Conservation (phyloP, 805 yeast genomes). For the Clavispora phyllophila region DNA sequence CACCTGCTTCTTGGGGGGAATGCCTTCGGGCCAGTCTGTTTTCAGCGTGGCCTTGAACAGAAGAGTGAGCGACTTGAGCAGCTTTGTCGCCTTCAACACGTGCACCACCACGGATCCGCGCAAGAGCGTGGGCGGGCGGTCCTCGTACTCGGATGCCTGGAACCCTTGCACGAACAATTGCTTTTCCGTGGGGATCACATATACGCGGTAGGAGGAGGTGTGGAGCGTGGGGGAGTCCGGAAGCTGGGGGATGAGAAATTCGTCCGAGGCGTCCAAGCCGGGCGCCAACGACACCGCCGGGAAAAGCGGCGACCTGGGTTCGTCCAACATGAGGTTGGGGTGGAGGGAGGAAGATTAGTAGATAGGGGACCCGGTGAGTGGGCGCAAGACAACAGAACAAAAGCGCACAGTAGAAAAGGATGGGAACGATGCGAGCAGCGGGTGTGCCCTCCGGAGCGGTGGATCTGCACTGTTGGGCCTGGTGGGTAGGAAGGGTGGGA, state of each 20-base stretch:
- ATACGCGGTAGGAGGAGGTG: slow-evolving; percentile 64
- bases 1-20: slow-evolving; percentile 78
- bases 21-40: slow-evolving; percentile 98
- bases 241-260: slow-evolving; percentile 37
- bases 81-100: slow-evolving; percentile 62
- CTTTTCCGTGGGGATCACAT: slow-evolving; percentile 73
- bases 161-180: slow-evolving; percentile 80
- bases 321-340: neutral
- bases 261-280: slow-evolving; percentile 2
- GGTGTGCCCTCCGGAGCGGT: too few relatives aligned
- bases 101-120: slow-evolving; percentile 75
- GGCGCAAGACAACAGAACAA: too few relatives aligned
- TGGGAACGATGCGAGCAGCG: too few relatives aligned
- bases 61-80: slow-evolving; percentile 55
- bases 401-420: too few relatives aligned
- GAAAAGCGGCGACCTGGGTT: slow-evolving; percentile 19
- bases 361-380: too few relatives aligned
- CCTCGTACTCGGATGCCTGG: slow-evolving; percentile 54
- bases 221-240: slow-evolving; percentile 56
- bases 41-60: slow-evolving; percentile 62
- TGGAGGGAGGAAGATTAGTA: neutral
- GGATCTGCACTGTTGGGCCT: too few relatives aligned
- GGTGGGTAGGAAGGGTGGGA: too few relatives aligned
- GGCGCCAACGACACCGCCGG: slow-evolving; percentile 18
- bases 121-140: slow-evolving; percentile 70